phyloP scores from a whole-genome alignment of 441 rosid genomes.

The Jatropha multifida region DNA sequence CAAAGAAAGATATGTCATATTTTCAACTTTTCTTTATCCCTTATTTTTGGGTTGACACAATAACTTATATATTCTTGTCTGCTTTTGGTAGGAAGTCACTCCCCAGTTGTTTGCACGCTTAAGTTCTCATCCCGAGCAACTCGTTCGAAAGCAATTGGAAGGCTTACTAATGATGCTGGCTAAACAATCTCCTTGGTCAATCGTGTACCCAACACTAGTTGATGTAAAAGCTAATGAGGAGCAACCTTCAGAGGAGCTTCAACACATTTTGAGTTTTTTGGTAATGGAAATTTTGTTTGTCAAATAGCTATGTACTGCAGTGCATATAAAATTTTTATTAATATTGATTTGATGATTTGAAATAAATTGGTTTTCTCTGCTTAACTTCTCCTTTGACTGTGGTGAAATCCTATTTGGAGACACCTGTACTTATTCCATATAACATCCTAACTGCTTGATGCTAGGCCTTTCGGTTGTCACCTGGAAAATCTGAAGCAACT shows the following conservation, averaged over 20 bases:
- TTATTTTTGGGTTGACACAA: not conserved
- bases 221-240: slow-evolving; percentile 79
- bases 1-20: not conserved
- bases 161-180: slow-evolving; percentile 86
- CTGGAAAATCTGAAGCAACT: slow-evolving; percentile 8
- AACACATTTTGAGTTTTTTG: slow-evolving; percentile 78
- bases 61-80: not conserved
- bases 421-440: not conserved
- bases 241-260: slow-evolving; percentile 85
- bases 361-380: not conserved
- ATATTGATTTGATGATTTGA: not conserved
- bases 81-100: slow-evolving; percentile 63
- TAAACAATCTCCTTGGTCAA: slow-evolving; percentile 87
- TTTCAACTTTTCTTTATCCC: not conserved
- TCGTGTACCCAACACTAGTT: slow-evolving; percentile 90
- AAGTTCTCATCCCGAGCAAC: slow-evolving; percentile 93
- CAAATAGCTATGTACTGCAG: slow-evolving; percentile 15
- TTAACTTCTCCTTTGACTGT: not conserved
- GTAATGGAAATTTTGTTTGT: slow-evolving; percentile 43
- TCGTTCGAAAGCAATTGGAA: slow-evolving; percentile 84
- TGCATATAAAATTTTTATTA: not conserved
- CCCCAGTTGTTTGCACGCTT: slow-evolving; percentile 96
- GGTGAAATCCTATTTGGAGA: not conserved
- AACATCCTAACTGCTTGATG: slow-evolving; percentile 1
- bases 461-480: not conserved